Percentiles rank a stretch among this genome's conserved stretches.
phyloP scores from a whole-genome alignment of 306 rosid genomes.

The Cyamopsis tetragonoloba region DNA sequence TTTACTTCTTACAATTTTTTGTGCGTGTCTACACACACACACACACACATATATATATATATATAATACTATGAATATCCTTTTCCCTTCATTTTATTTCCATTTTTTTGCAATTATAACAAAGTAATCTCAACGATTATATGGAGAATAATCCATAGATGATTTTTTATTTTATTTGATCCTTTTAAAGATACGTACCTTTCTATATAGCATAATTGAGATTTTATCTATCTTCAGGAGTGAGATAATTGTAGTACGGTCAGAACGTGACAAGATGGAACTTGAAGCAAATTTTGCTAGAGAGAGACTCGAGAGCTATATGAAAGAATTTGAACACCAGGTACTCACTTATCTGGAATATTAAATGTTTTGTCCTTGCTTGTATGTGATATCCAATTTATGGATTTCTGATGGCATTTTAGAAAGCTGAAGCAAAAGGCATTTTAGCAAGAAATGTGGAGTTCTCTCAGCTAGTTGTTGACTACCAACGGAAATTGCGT shows the following conservation, averaged over 20 bases:
- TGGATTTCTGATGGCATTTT: constrained; percentile 24
- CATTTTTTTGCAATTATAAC: background rate
- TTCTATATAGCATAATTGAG: background rate
- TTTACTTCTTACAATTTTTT: background rate
- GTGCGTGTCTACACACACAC: background rate
- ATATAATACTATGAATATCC: background rate
- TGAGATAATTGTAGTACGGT: constrained; percentile 54
- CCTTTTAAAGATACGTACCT: background rate
- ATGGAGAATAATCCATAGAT: background rate
- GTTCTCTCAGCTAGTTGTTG: constrained; percentile 76
- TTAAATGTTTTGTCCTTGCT: background rate
- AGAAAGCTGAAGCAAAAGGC: constrained; percentile 72
- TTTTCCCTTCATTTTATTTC: background rate
- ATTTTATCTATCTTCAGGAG: constrained; percentile 41
- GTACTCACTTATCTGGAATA: constrained; percentile 31
- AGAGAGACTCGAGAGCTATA: constrained; percentile 68
- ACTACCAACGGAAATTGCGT: constrained; percentile 80
- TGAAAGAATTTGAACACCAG: constrained; percentile 80
- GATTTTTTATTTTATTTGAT: background rate
- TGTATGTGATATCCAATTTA: constrained; percentile 1
- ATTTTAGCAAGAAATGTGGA: constrained; percentile 76
- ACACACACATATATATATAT: too few relatives aligned
- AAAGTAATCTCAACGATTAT: background rate
- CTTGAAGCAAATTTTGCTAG: constrained; percentile 70
- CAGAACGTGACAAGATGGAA: constrained; percentile 71